Conservation (phyloP, 169 alveolate species). For the Sarcocystis neurona region DNA sequence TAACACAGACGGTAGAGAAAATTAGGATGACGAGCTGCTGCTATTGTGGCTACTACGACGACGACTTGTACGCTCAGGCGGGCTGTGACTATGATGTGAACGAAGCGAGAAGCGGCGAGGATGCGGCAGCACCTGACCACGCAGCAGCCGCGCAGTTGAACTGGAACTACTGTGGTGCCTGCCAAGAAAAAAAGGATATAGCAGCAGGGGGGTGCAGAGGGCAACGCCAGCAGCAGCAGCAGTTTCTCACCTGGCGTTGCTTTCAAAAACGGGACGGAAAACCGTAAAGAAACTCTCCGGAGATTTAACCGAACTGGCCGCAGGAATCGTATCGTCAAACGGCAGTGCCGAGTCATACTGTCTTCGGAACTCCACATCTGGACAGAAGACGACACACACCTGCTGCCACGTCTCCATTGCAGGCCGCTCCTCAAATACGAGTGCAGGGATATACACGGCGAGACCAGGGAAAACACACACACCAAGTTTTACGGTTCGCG, state of each 20-base stretch:
- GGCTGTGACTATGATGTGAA: no score
- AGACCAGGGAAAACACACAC: neutral
- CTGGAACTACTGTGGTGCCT: neutral
- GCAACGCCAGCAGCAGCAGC: neutral
- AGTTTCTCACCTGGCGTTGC: conserved; percentile 76
- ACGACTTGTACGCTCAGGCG: no score
- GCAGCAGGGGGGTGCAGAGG: neutral
- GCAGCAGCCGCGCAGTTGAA: conserved; percentile 38
- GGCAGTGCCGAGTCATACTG: conserved; percentile 87
- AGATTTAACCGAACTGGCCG: conserved; percentile 47
- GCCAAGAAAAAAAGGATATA: neutral
- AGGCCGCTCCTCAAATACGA: neutral
- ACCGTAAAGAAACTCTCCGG: conserved; percentile 60
- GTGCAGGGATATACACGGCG: neutral
- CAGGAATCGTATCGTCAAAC: conserved; percentile 87
- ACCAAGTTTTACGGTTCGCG: neutral
- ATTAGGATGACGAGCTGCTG: no score
- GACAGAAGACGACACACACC: neutral
- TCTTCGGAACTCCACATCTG: conserved; percentile 80
- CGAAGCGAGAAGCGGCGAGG: neutral
- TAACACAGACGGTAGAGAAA: no score
- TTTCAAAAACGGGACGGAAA: conserved; percentile 79
- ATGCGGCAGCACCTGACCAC: neutral
- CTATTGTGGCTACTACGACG: no score
- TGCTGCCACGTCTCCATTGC: neutral